phyloP scores from a whole-genome alignment of 2,329 filamentous ascomycete genomes.

The Aureobasidium sp. region DNA sequence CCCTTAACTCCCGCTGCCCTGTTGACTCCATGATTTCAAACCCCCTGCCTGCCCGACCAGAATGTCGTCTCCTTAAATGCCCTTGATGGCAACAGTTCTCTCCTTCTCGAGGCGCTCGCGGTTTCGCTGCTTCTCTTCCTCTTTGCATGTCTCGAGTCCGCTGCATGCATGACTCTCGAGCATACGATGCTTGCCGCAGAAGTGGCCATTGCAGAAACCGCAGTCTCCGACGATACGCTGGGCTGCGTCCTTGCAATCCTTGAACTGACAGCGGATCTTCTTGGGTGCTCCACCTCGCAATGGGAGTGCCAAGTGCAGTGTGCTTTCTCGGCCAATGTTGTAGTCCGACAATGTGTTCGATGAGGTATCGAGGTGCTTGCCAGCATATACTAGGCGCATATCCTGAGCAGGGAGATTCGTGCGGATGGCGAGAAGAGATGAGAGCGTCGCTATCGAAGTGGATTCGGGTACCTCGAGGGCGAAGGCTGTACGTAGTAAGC shows the following conservation, averaged over 20 bases:
- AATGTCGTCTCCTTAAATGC: conserved; percentile 47
- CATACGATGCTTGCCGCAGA: conserved; percentile 89
- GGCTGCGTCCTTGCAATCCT: conserved; percentile 78
- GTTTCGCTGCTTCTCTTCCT: conserved; percentile 91
- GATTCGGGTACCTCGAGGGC: conserved; percentile 46
- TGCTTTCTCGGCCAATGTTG: conserved; percentile 42
- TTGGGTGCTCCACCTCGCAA: conserved; percentile 55
- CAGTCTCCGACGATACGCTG: conserved; percentile 96
- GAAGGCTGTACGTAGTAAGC: conserved; percentile 38
- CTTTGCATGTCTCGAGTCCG: conserved; percentile 94
- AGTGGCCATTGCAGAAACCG: conserved; percentile 87
- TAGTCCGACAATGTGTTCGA: conserved; percentile 37
- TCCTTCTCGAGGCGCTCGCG: conserved; percentile 86
- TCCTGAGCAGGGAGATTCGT: conserved; percentile 43
- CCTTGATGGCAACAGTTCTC: conserved; percentile 88
- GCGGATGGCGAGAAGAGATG: conserved; percentile 48
- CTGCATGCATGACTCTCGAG: conserved; percentile 91
- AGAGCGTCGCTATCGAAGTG: conserved; percentile 48
- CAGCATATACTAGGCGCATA: conserved; percentile 50
- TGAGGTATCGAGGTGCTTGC: conserved; percentile 44
- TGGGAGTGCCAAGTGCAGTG: conserved; percentile 47
- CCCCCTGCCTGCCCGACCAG: background rate
- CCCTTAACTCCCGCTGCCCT: background rate
- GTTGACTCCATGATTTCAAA: background rate
- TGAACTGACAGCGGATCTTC: conserved; percentile 79